Percentiles rank a stretch among this genome's conserved stretches.
Evolutionary conservation across 1,139 yeast species (phyloP).

Genomic region (Pichia sp.): DNA sequence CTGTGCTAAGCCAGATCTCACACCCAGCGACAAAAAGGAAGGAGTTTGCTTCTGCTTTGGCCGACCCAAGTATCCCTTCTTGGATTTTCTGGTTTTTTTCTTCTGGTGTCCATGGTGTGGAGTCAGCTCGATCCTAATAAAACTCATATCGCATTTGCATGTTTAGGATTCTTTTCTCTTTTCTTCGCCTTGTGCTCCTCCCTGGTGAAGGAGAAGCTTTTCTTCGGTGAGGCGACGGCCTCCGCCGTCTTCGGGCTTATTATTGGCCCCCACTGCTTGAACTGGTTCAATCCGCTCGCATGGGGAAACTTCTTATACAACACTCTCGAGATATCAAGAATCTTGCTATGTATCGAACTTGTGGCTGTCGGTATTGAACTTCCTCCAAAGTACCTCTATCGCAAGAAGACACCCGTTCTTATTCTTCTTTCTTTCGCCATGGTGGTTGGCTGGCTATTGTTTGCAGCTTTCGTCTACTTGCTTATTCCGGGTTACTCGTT

Average conservation of each 20-base stretch:
- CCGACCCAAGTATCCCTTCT: no score
- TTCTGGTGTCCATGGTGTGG: constrained; percentile 28
- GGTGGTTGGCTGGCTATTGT: constrained; percentile 90
- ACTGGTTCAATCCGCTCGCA: constrained; percentile 82
- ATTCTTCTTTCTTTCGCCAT: constrained; percentile 82
- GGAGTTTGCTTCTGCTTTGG: no score
- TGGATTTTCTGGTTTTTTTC: no score
- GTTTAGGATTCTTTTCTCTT: constrained; percentile 84
- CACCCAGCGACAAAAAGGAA: no score
- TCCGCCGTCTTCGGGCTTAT: constrained; percentile 89
- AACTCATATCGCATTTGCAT: constrained; percentile 88
- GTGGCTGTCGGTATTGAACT: constrained; percentile 97
- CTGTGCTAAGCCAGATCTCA: no score
- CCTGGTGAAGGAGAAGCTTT: constrained; percentile 83
- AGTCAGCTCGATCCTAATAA: constrained; percentile 30
- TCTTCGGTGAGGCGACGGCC: constrained; percentile 93
- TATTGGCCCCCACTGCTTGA: constrained; percentile 86
- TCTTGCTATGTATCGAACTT: constrained; percentile 86
- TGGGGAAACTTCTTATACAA: constrained; percentile 91
- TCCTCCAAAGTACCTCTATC: constrained; percentile 87
- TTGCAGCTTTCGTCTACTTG: constrained; percentile 81
- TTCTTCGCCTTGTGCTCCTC: constrained; percentile 84
- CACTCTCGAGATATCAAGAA: constrained; percentile 82
- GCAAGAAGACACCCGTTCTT: constrained; percentile 83
- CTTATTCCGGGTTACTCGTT: constrained; percentile 77